Conservation (phyloP, 768 basidiomycete species). For the Cystofilobasidium bisporidii region DNA sequence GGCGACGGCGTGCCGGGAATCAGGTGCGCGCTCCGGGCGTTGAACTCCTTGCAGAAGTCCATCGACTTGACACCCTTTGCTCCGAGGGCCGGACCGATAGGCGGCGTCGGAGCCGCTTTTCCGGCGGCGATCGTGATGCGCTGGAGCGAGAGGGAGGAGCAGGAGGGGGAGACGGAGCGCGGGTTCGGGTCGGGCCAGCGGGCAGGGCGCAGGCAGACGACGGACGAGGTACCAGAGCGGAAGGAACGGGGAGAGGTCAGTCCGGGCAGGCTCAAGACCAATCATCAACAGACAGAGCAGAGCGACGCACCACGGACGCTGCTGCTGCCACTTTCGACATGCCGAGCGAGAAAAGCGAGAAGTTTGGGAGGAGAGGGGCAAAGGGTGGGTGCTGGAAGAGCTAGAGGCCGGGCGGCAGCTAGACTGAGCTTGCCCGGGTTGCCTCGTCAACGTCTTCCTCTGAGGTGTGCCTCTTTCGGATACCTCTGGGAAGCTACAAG, state of each 20-base stretch:
- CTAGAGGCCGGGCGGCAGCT: no score
- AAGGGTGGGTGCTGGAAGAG: no score
- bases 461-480: no score
- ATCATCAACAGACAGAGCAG: neutral
- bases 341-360: no score
- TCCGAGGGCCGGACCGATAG: slow-evolving; percentile 92
- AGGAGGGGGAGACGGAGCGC: neutral
- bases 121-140: slow-evolving; percentile 74
- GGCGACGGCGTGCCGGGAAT: slow-evolving; percentile 77
- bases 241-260: no score
- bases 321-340: slow-evolving; percentile 3
- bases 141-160: slow-evolving; percentile 26
- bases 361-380: no score
- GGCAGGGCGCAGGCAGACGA: no score
- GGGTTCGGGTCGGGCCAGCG: no score
- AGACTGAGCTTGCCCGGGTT: no score
- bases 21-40: slow-evolving; percentile 86
- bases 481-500: no score
- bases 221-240: no score
- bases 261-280: neutral
- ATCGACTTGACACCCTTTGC: slow-evolving; percentile 97
- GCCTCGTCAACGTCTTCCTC: no score
- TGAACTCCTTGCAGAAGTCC: slow-evolving; percentile 99
- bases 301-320: neutral
- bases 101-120: slow-evolving; percentile 90